Percentiles rank a stretch among this genome's conserved stretches.
phyloP scores from a whole-genome alignment of 345 rosid species.

The Stellera chamaejasme region DNA sequence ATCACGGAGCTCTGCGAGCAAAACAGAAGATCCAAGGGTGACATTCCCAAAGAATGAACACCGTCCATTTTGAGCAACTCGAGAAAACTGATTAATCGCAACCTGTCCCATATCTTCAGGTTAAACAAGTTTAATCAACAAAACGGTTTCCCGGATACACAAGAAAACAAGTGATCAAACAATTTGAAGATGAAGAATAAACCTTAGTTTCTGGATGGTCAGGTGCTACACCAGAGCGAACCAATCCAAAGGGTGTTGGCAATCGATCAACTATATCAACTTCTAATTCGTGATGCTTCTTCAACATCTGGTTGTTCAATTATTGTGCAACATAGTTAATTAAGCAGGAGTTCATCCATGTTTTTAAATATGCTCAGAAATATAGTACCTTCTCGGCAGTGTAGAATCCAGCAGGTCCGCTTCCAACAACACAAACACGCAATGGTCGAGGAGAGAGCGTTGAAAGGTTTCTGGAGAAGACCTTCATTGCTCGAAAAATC shows the following conservation, averaged over 20 bases:
- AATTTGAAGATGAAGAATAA: background rate
- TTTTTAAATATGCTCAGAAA: background rate
- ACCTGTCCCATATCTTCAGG: constrained; percentile 59
- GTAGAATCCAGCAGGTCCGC: constrained; percentile 90
- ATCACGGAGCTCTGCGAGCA: constrained; percentile 66
- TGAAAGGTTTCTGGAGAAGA: constrained; percentile 40
- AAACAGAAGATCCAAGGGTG: constrained; percentile 57
- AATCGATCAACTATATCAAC: constrained; percentile 83
- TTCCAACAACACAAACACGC: constrained; percentile 79
- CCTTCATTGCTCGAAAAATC: constrained; percentile 20
- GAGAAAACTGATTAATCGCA: constrained; percentile 80
- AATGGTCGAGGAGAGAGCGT: constrained; percentile 38
- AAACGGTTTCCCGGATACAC: constrained; percentile 14
- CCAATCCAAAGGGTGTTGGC: constrained; percentile 89
- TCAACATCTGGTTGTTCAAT: constrained; percentile 44
- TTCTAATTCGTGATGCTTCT: constrained; percentile 49
- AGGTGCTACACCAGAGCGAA: constrained; percentile 93
- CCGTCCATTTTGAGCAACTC: constrained; percentile 52
- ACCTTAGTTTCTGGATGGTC: constrained; percentile 98
- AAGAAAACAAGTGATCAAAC: background rate
- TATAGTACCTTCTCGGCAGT: constrained; percentile 70
- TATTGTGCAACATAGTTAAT: background rate
- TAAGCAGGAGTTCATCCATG: too few relatives aligned
- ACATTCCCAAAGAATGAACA: constrained; percentile 81
- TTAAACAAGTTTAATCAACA: constrained; percentile 34